Evolutionary conservation across 2,329 filamentous ascomycete species (phyloP), one percentile per base, ranked within the genome.

Genomic region (Dactylonectria estremocensis): DNA sequence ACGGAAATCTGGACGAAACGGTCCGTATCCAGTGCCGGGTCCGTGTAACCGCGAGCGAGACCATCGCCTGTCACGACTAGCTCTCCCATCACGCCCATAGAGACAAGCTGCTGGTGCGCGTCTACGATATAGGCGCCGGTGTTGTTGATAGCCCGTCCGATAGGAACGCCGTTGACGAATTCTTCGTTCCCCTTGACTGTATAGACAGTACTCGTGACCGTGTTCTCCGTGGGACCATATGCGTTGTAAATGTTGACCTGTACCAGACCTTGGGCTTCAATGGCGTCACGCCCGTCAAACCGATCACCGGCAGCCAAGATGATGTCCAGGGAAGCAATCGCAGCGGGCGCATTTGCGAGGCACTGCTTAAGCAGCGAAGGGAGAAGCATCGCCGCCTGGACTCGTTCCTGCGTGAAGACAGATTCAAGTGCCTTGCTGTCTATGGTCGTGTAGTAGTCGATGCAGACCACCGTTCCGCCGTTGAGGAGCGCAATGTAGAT

Each of bases 31-130:
- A 10, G 9, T 14, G 9, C 10, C 35, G 35, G 35, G 35, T 37
- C 35, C 10, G 13, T 14, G 35, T 37, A 37, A 14, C 35, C 35
- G 9, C 35, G 35, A 37, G 35, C 35, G 13, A 37, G 35, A 14
- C 35, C 35, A 14, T 76, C 74, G 3, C 76, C 76, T 0, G 73
- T 76, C 2, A 78, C 69, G 0, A 77, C 62, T 5, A 78, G 71
- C 50, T 78, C 77, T 1, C 77, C 77, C 7, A 78, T 24, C 0
- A 76, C 73, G 14, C 76, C 76, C 1, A 70, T 31, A 3, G 77
- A 73, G 0, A 77, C 73, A 3, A 76, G 69, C 3, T 60, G 71
- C 13, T 69, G 69, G 1, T 72, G 57, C 3, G 58, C 40, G 58
- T 77, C 74, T 72, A 77, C 74, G 11, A 77, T 59, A 35, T 69